These are phyloP conservation scores for Prunus davidiana DNA, from an alignment of 306 rosid species.

Conservation along the genomic window DNA sequence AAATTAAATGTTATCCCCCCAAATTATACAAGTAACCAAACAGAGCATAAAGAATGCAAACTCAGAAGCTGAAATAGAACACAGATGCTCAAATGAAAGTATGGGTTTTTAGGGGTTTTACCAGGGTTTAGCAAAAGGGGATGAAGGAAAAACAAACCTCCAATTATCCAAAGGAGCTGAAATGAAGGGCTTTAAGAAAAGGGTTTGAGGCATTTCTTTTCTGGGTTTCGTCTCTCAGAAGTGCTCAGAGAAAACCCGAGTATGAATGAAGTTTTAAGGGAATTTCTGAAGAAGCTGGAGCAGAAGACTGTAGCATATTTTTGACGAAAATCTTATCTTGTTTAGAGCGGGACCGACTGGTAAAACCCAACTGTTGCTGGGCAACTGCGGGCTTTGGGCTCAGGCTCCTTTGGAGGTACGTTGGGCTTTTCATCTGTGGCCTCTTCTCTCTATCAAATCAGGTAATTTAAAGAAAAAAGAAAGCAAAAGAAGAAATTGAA, in stretches of 20 bases:
- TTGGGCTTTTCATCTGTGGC: neutral
- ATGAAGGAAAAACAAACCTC: constrained; percentile 34
- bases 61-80: neutral
- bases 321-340: constrained; percentile 14
- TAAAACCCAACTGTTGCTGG: neutral
- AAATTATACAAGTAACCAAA: neutral
- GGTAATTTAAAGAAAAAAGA: no score
- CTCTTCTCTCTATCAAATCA: no score
- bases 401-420: neutral
- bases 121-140: constrained; percentile 16
- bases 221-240: neutral
- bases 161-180: constrained; percentile 42
- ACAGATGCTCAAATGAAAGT: neutral
- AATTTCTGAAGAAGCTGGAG: neutral
- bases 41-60: neutral
- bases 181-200: constrained; percentile 46
- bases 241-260: neutral
- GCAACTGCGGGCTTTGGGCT: neutral
- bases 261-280: neutral
- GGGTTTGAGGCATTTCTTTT: constrained; percentile 44
- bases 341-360: constrained; percentile 4
- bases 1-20: neutral
- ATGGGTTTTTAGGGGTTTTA: constrained; percentile 13
- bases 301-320: neutral
- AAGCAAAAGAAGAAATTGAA: no score